Percentiles rank a stretch among this genome's conserved stretches.
Evolutionary conservation across 2,329 filamentous ascomycete species (phyloP).

Genomic region (Colletotrichum liaoningense): DNA sequence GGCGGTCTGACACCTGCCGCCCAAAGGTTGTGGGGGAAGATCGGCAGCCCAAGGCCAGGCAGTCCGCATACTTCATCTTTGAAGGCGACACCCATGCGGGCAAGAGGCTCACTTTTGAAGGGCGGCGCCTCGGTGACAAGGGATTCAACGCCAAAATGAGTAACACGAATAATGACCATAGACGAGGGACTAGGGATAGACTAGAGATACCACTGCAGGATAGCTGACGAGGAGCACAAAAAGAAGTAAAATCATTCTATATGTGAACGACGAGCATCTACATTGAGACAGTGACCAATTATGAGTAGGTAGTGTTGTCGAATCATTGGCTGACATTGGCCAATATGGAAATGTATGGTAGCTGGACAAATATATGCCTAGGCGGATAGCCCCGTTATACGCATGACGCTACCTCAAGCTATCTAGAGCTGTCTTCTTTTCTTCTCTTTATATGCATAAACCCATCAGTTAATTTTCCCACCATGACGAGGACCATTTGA

Average conservation of each 20-base stretch:
- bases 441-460: conserved; percentile 1
- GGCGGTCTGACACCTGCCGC: conserved; percentile 79
- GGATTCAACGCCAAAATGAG: neutral
- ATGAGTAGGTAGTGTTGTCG: neutral
- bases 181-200: neutral
- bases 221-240: neutral
- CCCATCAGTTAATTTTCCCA: conserved; percentile 16
- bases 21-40: conserved; percentile 73
- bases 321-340: neutral
- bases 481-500: conserved; percentile 33
- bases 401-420: neutral
- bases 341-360: neutral
- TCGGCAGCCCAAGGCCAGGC: conserved; percentile 58
- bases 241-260: too few relatives aligned
- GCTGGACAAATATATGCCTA: neutral
- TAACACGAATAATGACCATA: conserved; percentile 13
- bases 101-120: conserved; percentile 52
- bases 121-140: conserved; percentile 43
- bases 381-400: neutral
- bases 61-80: conserved; percentile 48
- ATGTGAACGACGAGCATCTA: neutral
- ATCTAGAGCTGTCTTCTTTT: neutral
- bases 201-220: neutral
- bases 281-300: neutral
- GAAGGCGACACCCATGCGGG: conserved; percentile 50